These are phyloP conservation scores for Monilinia fructigena DNA, from an alignment of 2,329 filamentous ascomycete genomes.

Conservation along the genomic window DNA sequence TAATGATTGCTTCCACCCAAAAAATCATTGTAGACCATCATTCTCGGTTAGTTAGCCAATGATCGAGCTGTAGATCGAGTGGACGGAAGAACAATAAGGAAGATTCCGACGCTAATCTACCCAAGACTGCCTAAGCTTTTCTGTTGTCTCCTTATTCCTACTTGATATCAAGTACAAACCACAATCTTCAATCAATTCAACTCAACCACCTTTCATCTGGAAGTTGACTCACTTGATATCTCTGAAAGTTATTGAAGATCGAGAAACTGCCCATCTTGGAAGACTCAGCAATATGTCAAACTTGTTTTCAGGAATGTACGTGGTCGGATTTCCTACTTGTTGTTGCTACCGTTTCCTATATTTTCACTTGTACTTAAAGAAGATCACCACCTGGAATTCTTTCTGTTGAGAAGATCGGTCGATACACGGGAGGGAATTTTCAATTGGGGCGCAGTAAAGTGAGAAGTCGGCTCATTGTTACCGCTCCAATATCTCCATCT, in stretches of 20 bases:
- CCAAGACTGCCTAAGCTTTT: slow-evolving; percentile 22
- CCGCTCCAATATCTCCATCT: not conserved
- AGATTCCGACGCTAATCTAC: slow-evolving; percentile 20
- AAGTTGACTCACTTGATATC: not conserved
- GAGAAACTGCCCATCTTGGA: not conserved
- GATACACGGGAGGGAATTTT: not conserved
- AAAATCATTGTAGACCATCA: slow-evolving; percentile 9
- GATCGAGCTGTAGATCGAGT: slow-evolving; percentile 11
- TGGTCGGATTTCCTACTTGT: slow-evolving; percentile 26
- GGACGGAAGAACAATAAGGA: slow-evolving; percentile 13
- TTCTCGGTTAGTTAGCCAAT: slow-evolving; percentile 17
- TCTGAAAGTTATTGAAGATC: not conserved
- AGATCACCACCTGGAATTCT: not conserved
- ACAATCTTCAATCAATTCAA: slow-evolving; percentile 13
- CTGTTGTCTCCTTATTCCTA: slow-evolving; percentile 24
- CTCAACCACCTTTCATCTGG: slow-evolving; percentile 13
- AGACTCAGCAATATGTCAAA: slow-evolving; percentile 37
- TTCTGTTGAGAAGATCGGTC: not conserved
- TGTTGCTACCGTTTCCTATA: slow-evolving; percentile 18
- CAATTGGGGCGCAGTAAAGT: not conserved
- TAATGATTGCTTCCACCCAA: not conserved
- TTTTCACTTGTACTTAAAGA: not conserved
- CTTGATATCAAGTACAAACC: slow-evolving; percentile 20
- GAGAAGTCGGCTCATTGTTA: slow-evolving; percentile 13
- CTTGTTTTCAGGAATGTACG: slow-evolving; percentile 42